Evolutionary conservation across 2,329 filamentous ascomycete species (phyloP).

Genomic region (Tolypocladium ovalisporum): DNA sequence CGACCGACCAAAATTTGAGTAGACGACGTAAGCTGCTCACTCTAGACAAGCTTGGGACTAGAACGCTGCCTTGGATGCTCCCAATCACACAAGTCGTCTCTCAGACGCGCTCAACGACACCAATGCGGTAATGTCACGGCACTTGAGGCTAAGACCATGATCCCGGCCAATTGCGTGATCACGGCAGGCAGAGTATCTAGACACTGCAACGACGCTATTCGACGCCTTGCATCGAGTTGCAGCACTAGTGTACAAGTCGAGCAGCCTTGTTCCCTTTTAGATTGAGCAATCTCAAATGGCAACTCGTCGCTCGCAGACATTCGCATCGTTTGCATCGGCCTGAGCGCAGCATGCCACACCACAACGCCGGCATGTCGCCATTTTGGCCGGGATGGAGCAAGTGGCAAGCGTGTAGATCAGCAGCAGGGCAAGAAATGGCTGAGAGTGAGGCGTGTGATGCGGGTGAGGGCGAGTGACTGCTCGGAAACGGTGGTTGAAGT

Average conservation of each 20-base stretch:
- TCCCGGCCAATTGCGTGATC: background rate
- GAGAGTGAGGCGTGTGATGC: too few species aligned
- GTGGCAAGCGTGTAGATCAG: constrained; percentile 1
- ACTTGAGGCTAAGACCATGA: background rate
- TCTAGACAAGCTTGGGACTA: too few species aligned
- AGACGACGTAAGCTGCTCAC: too few species aligned
- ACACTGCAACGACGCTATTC: background rate
- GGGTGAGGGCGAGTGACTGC: background rate
- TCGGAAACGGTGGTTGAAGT: background rate
- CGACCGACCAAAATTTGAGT: too few species aligned
- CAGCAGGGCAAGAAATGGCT: too few species aligned
- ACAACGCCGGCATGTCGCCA: constrained; percentile 4
- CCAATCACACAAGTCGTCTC: too few species aligned
- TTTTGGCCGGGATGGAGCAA: constrained; percentile 7
- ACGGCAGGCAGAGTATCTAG: background rate
- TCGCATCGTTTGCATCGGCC: too few species aligned
- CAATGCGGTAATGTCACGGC: background rate
- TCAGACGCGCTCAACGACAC: too few species aligned
- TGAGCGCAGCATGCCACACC: background rate
- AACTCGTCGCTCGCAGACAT: background rate
- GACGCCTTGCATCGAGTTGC: background rate
- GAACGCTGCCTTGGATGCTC: too few species aligned
- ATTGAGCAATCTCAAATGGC: background rate
- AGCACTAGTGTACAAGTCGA: background rate
- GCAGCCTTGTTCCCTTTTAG: background rate